A percentile compares a stretch with the other conserved stretches of the same genome.
These are phyloP conservation scores for Backusella westeae DNA, from an alignment of 192 early-diverging fungal genomes.

Conservation along the genomic window DNA sequence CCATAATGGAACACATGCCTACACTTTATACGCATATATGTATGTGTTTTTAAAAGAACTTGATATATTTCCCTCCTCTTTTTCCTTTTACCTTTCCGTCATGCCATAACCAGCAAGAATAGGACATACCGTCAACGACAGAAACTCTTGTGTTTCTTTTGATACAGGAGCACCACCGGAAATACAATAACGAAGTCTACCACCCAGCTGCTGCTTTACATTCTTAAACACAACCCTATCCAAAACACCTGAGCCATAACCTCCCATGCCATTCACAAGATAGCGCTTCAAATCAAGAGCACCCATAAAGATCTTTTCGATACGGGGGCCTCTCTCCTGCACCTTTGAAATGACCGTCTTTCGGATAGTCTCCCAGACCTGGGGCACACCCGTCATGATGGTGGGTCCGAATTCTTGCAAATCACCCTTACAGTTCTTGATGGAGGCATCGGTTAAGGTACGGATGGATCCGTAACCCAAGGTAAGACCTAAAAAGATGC, in stretches of 20 bases:
- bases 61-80: not conserved
- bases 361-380: conserved; percentile 57
- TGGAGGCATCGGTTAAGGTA: conserved; percentile 56
- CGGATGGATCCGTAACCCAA: conserved; percentile 58
- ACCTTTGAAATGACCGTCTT: conserved; percentile 39
- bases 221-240: conserved; percentile 83
- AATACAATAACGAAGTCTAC: conserved; percentile 74
- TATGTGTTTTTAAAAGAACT: not conserved
- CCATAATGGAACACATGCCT: conserved; percentile 64
- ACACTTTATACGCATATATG: not conserved
- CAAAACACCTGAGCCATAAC: conserved; percentile 65
- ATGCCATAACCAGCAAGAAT: conserved; percentile 88
- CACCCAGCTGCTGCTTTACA: conserved; percentile 82
- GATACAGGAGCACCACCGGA: conserved; percentile 92
- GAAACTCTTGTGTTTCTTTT: conserved; percentile 80
- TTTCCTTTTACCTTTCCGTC: conserved; percentile 16
- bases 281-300: conserved; percentile 72
- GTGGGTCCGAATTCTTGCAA: conserved; percentile 58
- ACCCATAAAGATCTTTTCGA: conserved; percentile 69
- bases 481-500: conserved; percentile 35
- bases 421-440: conserved; percentile 64
- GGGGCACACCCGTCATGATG: conserved; percentile 61
- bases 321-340: conserved; percentile 41
- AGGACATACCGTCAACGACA: conserved; percentile 70
- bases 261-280: conserved; percentile 46